phyloP scores from a whole-genome alignment of 1,284 basidiomycete species.

The Apiotrichum montevideense region DNA sequence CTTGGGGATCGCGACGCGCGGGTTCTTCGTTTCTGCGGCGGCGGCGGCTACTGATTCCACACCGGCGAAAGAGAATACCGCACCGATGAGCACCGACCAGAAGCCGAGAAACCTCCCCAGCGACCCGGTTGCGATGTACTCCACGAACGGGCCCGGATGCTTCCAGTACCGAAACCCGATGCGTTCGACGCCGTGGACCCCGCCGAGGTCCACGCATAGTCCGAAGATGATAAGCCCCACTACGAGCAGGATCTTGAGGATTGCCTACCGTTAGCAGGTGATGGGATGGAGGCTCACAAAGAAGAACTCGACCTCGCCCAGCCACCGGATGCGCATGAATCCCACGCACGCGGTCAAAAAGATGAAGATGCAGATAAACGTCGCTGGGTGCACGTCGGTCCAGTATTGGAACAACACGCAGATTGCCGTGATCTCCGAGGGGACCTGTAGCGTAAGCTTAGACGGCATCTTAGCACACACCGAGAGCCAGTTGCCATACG shows the following conservation, averaged over 20 bases:
- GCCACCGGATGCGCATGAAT: conserved; percentile 17
- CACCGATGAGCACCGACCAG: conserved; percentile 23
- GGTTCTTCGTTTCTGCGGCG: conserved; percentile 35
- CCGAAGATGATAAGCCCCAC: conserved; percentile 54
- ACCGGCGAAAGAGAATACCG: conserved; percentile 27
- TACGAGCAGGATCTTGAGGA: conserved; percentile 69
- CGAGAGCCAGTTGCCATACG: conserved; percentile 24
- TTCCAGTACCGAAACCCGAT: conserved; percentile 59
- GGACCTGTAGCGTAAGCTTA: conserved; percentile 6
- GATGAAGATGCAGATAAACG: conserved; percentile 22
- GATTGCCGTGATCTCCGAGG: conserved; percentile 22
- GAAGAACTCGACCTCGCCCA: conserved; percentile 57
- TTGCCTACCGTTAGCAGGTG: conserved; percentile 30
- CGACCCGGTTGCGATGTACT: conserved; percentile 13
- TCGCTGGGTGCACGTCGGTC: conserved; percentile 15
- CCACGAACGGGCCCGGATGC: conserved; percentile 55
- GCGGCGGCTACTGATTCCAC: conserved; percentile 28
- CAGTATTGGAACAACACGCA: conserved; percentile 25
- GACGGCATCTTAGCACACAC: conserved; percentile 3
- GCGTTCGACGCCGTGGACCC: conserved; percentile 43
- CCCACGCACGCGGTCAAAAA: conserved; percentile 11
- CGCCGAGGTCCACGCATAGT: conserved; percentile 55
- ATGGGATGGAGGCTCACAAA: conserved; percentile 21
- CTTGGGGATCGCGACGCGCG: conserved; percentile 24
- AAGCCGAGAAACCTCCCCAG: conserved; percentile 24